Evolutionary conservation across 495 filamentous ascomycete species (phyloP), one percentile per base, ranked within the genome.

Genomic region (Lophiotrema nucula): DNA sequence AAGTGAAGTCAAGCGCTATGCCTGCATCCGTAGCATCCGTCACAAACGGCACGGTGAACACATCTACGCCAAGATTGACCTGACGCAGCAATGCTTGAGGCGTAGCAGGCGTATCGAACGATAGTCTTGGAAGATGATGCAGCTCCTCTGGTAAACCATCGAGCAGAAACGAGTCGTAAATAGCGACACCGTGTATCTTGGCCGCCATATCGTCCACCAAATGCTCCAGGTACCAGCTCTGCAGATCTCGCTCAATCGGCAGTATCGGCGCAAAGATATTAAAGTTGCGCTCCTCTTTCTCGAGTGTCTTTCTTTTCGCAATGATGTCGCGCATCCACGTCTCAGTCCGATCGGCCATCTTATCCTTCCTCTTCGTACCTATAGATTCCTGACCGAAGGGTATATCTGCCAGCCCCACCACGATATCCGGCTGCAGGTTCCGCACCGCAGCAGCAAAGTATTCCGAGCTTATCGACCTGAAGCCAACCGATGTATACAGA

Each of bases 341-440:
- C 63, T 88, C 84, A 0, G 90, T 95, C 46, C 93, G 76, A 62
- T 95, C 90, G 2, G 82, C 85, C 88, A 97, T 97, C 69, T 88
- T 91, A 8, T 81, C 80, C 18, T 81, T 79, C 28, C 91, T 76
- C 62, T 90, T 93, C 23, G 76, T 72, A 11, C 86, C 85, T 0
- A 89, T 82, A 1, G 62, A 31, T 12, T 42, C 52, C 22, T 76
- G 69, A 0, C 81, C 76, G 47, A 82, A 75, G 0, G 86, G 80
- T 23, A 96, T 73, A 71, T 98, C 93, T 15, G 84, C 84, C 47
- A 96, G 72, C 0, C 83, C 84, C 22, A 98, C 78, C 31, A 84
- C 82, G 47, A 96, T 87, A 72, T 97, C 93, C 0, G 95, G 90
- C 10, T 74, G 75, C 16, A 97, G 72, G 35, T 74, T 79, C 45